Conservation (phyloP, 2,329 filamentous ascomycete genomes). For the Aspergillus transmontanensis region DNA sequence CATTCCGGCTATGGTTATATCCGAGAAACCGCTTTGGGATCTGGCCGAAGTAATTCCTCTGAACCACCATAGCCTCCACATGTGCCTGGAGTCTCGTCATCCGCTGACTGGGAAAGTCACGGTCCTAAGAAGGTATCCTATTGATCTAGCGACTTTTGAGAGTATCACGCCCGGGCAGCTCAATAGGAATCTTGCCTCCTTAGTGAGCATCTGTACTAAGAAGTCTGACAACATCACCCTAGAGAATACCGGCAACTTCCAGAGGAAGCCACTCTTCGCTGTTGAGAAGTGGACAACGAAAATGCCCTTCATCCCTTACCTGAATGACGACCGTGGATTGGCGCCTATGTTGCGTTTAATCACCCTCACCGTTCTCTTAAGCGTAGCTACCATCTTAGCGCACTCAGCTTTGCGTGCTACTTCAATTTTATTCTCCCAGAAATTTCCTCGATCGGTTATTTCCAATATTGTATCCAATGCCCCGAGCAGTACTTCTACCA, state of each 20-base stretch:
- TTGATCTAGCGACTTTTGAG: conserved; percentile 51
- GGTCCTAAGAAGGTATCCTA: conserved; percentile 44
- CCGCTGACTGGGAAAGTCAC: conserved; percentile 34
- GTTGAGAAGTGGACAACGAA: conserved; percentile 30
- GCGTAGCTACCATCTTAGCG: conserved; percentile 33
- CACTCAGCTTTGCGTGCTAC: conserved; percentile 31
- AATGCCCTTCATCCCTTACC: conserved; percentile 26
- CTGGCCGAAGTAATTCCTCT: conserved; percentile 39
- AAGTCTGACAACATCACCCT: conserved; percentile 24
- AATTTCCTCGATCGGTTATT: conserved; percentile 26
- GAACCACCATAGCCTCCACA: conserved; percentile 45
- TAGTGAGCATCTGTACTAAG: conserved; percentile 37
- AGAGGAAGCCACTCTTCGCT: conserved; percentile 20
- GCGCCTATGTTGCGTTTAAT: conserved; percentile 32
- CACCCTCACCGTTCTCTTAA: conserved; percentile 30
- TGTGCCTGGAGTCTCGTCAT: conserved; percentile 46
- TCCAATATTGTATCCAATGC: conserved; percentile 22
- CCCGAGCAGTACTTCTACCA: conserved; percentile 22
- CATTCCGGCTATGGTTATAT: conserved; percentile 48
- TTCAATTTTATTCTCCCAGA: conserved; percentile 28
- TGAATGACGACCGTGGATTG: conserved; percentile 24
- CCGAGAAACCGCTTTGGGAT: conserved; percentile 46
- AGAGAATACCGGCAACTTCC: conserved; percentile 12
- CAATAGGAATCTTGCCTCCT: conserved; percentile 50
- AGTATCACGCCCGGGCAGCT: conserved; percentile 50